Percentiles rank a stretch among this genome's conserved stretches.
phyloP scores from a whole-genome alignment of 768 basidiomycete genomes.

The Dacryopinax spathularia region DNA sequence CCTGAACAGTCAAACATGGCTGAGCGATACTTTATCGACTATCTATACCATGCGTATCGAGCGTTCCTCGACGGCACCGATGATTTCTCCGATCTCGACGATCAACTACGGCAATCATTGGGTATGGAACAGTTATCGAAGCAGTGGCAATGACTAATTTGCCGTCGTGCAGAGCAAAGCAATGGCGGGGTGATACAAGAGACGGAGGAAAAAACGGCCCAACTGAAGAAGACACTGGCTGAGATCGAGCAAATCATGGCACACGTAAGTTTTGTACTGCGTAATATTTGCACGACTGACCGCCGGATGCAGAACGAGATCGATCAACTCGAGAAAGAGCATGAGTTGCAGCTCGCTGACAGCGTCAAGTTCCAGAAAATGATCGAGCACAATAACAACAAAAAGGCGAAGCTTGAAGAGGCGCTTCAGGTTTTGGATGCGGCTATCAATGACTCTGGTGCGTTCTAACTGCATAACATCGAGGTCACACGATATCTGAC shows the following conservation, averaged over 20 bases:
- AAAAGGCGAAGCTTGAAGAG: neutral
- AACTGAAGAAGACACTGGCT: slow-evolving; percentile 8
- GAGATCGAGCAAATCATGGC: slow-evolving; percentile 18
- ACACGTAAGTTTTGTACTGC: neutral
- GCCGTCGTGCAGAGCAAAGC: neutral
- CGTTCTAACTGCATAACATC: neutral
- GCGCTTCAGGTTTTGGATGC: slow-evolving; percentile 11
- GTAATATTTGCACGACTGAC: neutral
- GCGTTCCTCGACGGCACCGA: slow-evolving; percentile 62
- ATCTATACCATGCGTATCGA: slow-evolving; percentile 30
- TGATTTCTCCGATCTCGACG: slow-evolving; percentile 59
- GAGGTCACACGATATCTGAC: neutral
- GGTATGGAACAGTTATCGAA: neutral
- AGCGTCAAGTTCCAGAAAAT: slow-evolving; percentile 1
- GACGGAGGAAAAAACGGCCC: slow-evolving; percentile 9
- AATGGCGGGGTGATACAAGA: slow-evolving; percentile 9
- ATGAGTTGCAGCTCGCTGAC: slow-evolving; percentile 11
- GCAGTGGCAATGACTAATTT: neutral
- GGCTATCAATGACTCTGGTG: slow-evolving; percentile 5
- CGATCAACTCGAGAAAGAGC: slow-evolving; percentile 28
- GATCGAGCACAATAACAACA: neutral
- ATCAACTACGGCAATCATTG: slow-evolving; percentile 11
- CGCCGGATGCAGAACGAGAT: slow-evolving; percentile 23
- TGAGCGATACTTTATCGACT: slow-evolving; percentile 15
- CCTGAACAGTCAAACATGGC: slow-evolving; percentile 11